phyloP scores from a whole-genome alignment of 345 rosid species.

The Trapa bicornis region DNA sequence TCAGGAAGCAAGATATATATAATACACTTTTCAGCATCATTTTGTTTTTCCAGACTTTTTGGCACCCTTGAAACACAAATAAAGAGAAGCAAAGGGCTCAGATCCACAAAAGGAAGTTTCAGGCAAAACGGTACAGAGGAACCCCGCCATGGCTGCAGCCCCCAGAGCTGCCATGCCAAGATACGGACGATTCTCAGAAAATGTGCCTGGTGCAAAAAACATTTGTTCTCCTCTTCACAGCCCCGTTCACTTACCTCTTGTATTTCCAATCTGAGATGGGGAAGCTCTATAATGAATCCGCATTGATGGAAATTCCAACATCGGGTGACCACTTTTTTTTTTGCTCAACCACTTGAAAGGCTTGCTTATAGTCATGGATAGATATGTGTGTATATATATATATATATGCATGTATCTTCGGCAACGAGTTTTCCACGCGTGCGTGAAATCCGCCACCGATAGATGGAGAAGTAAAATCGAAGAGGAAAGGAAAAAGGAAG shows the following conservation, averaged over 20 bases:
- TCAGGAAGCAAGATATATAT: too few species aligned
- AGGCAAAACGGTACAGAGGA: background rate
- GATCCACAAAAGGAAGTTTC: background rate
- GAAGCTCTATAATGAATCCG: background rate
- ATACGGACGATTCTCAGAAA: slow-evolving; percentile 3
- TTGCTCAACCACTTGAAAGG: too few species aligned
- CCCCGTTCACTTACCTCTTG: background rate
- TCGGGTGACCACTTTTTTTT: too few species aligned
- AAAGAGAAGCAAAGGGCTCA: background rate
- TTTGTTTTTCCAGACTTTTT: too few species aligned
- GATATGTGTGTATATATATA: too few species aligned
- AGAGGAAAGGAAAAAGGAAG: background rate
- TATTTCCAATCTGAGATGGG: background rate
- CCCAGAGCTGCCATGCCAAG: slow-evolving; percentile 3
- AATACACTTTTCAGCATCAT: too few species aligned
- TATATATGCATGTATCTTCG: too few species aligned
- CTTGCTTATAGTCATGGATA: too few species aligned
- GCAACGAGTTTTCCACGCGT: background rate
- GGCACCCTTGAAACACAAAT: too few species aligned
- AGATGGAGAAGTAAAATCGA: background rate
- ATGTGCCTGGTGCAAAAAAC: background rate
- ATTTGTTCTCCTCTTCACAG: background rate
- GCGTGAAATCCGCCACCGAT: background rate
- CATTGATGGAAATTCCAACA: too few species aligned
- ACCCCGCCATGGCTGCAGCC: slow-evolving; percentile 8